Conservation (phyloP, 495 filamentous ascomycete species). For the Aeminium ludgeri region DNA sequence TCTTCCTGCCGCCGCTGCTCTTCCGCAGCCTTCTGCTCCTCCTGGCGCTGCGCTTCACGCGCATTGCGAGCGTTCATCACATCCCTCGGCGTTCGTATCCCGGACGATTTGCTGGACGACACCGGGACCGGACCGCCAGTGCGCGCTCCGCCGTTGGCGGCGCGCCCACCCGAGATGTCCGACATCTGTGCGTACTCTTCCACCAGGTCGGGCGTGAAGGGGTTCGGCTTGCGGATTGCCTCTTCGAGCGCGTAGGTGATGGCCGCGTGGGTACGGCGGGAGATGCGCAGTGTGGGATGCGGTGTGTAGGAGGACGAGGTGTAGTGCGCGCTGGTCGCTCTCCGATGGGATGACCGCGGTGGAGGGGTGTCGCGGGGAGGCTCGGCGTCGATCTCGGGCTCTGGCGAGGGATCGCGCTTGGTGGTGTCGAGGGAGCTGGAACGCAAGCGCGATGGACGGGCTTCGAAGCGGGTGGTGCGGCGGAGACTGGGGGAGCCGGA, state of each 20-base stretch:
- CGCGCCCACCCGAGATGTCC: constrained; percentile 39
- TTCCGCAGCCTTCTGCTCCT: constrained; percentile 20
- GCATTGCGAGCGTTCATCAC: constrained; percentile 24
- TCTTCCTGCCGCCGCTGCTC: constrained; percentile 14
- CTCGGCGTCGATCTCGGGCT: not conserved
- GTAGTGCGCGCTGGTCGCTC: constrained; percentile 25
- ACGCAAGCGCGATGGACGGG: constrained; percentile 20
- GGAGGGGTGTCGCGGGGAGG: constrained; percentile 12
- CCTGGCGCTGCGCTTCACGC: constrained; percentile 19
- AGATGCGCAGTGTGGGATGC: constrained; percentile 39
- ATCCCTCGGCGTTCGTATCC: constrained; percentile 23
- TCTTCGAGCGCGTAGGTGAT: constrained; percentile 86
- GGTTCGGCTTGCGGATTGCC: constrained; percentile 65
- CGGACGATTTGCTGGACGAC: constrained; percentile 15
- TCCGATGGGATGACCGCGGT: constrained; percentile 11
- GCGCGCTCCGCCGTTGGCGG: constrained; percentile 25
- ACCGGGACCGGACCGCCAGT: constrained; percentile 25
- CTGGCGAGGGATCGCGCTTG: not conserved
- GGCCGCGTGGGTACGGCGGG: constrained; percentile 51
- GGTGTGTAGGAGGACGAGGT: constrained; percentile 24
- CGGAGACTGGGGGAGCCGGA: constrained; percentile 28
- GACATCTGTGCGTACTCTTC: constrained; percentile 95
- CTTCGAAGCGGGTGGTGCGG: constrained; percentile 31
- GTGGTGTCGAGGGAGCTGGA: constrained; percentile 20
- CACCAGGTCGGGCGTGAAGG: constrained; percentile 66